Base-by-base conservation (phyloP, 495 filamentous ascomycete genomes). In the Penicillium angulare region DNA sequence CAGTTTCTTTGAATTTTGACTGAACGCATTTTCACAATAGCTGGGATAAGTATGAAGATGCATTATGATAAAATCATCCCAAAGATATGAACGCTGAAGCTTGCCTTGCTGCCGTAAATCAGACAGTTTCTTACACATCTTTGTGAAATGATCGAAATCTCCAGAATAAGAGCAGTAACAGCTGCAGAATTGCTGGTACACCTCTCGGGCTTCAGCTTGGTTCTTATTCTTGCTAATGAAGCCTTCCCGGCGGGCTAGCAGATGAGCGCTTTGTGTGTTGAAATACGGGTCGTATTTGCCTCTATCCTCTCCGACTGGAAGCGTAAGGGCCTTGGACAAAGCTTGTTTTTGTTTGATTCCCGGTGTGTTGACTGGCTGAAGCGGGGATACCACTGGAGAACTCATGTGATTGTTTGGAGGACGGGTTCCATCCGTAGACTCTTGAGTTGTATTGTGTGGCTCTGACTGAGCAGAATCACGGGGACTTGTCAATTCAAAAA, bases 1-100 rank as follows among this genome's bases (percentile, higher is more conserved):
- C 22, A 65, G 22, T 20, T 47, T 35, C n/a, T 65, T 60, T 1
- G 52, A 53, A 0, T 57, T 49, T 21, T 52, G 52, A 7, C 45
- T 51, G 4, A 31, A 20, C 33, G 58, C 60, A 20, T 64, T 39
- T 38, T 65, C 50, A 2, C 73, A 24, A 43, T 79, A 66, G 22
- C 39, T 44, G 3, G 63, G 60, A 27, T 76, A 80, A 7, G 68
- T 61, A n/a, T 64, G 47, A 24, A 71, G 57, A 50, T 79, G 62
- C 51, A 67, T 63, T 22, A 77, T 75, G 45, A 90, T 73, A 56
- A 87, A 87, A 49, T 90, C 86, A 60, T 90, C 87, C 65, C 82
- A 89, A 0, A 86, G 51, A 32, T 71, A 80, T 18, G 72, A 74
- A 27, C 74, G 68, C 18, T 73, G 50, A 21, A 84, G 47, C 15